These are phyloP conservation scores for Pythium brachiatum DNA, from an alignment of 352 stramenopile genomes.

Conservation along the genomic window DNA sequence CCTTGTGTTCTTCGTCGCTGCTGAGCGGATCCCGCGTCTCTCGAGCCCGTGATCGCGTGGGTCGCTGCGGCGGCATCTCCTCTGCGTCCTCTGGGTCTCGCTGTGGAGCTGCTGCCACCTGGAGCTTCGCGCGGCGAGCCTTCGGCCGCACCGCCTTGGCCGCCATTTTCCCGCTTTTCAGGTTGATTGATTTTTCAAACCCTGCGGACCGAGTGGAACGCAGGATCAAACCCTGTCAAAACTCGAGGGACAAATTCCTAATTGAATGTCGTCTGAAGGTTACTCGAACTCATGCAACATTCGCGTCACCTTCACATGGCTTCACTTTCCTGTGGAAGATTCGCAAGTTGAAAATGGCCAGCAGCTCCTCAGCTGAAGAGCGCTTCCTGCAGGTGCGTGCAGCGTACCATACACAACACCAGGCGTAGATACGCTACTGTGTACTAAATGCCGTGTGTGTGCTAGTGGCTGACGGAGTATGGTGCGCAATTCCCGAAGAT, in stretches of 20 bases:
- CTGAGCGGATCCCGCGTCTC: slow-evolving; percentile 1
- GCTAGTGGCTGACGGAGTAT: slow-evolving; percentile 71
- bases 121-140: neutral
- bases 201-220: neutral
- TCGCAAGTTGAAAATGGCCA: neutral
- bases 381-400: slow-evolving; percentile 45
- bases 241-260: slow-evolving; percentile 3
- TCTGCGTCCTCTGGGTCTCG: neutral
- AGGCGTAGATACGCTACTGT: no score
- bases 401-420: neutral
- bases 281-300: neutral
- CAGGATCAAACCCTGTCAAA: neutral
- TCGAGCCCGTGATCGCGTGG: neutral
- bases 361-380: slow-evolving; percentile 25
- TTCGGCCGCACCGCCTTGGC: neutral
- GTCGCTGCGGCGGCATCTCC: neutral
- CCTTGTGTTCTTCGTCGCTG: slow-evolving; percentile 15
- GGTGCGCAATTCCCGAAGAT: slow-evolving; percentile 78
- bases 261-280: slow-evolving; percentile 9
- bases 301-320: slow-evolving; percentile 10
- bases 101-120: neutral
- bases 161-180: slow-evolving; percentile 6
- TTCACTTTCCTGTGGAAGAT: neutral
- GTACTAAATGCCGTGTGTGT: no score
- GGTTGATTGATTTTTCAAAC: slow-evolving; percentile 1